Conservation (phyloP, 768 basidiomycete genomes). For the Tricholoma sp. region DNA sequence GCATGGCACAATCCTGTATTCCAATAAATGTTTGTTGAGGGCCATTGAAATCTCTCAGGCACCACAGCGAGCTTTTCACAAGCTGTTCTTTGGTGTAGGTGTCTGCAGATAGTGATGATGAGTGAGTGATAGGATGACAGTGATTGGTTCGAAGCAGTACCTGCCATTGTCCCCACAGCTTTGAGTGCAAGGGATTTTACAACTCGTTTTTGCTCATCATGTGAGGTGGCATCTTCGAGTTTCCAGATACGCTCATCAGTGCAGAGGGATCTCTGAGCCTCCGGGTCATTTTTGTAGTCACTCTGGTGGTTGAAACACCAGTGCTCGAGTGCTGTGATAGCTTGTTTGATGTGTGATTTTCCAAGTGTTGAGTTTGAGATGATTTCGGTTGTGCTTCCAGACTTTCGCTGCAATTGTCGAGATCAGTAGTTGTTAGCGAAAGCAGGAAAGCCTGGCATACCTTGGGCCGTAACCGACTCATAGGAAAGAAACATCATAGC, state of each 20-base stretch:
- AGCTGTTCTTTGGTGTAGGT: constrained; percentile 13
- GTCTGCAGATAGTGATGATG: neutral
- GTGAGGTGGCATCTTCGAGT: neutral
- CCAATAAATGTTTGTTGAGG: constrained; percentile 6
- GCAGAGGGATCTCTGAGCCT: constrained; percentile 8
- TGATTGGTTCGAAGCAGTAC: no score
- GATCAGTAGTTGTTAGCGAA: neutral
- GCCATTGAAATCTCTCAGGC: neutral
- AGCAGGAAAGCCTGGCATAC: neutral
- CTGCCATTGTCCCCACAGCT: no score
- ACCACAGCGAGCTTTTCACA: neutral
- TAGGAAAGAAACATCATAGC: neutral
- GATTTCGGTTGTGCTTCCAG: neutral
- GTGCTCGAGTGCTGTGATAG: constrained; percentile 24
- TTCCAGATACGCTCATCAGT: neutral
- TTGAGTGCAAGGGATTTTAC: constrained; percentile 3
- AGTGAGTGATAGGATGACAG: no score
- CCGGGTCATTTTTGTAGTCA: constrained; percentile 11
- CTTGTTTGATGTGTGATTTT: constrained; percentile 16
- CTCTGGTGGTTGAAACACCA: constrained; percentile 5
- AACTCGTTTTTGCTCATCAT: constrained; percentile 14
- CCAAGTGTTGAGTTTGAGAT: neutral
- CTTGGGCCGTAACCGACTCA: neutral
- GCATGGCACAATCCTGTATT: constrained; percentile 25
- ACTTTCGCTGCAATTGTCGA: neutral